Percentiles rank a stretch among this genome's conserved stretches.
Conservation (phyloP, 164 flowering plant genomes). For the Tetrastigma voinierianum region DNA sequence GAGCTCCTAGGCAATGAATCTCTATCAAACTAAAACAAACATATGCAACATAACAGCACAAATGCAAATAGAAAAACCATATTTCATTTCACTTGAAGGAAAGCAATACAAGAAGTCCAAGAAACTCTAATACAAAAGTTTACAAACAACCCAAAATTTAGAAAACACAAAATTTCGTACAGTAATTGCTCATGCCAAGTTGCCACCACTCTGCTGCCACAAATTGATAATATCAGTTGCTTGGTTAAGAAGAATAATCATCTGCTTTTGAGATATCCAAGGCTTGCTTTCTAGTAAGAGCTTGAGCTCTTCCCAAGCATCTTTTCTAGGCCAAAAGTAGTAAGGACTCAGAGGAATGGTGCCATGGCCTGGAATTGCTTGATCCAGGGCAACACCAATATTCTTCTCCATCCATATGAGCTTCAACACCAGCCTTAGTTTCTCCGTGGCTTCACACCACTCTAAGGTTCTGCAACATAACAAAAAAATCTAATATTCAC, state of each 20-base stretch:
- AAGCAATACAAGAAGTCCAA: slow-evolving; percentile 3
- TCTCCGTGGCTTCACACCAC: slow-evolving; percentile 46
- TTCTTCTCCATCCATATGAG: slow-evolving; percentile 89
- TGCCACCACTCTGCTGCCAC: slow-evolving; percentile 85
- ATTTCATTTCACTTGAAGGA: neutral
- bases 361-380: slow-evolving; percentile 69
- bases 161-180: neutral
- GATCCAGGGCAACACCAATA: slow-evolving; percentile 70
- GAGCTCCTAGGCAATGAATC: neutral
- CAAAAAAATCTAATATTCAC: neutral
- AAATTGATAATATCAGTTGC: slow-evolving; percentile 83
- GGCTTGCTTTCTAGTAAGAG: slow-evolving; percentile 64
- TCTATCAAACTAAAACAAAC: neutral
- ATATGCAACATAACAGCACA: neutral
- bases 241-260: slow-evolving; percentile 78
- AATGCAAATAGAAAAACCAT: slow-evolving; percentile 1
- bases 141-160: slow-evolving; percentile 1
- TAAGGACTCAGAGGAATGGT: slow-evolving; percentile 70
- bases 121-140: neutral
- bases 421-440: slow-evolving; percentile 65
- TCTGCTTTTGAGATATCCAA: slow-evolving; percentile 85
- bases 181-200: slow-evolving; percentile 28
- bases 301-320: slow-evolving; percentile 87
- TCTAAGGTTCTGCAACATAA: slow-evolving; percentile 26
- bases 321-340: slow-evolving; percentile 86